These are phyloP conservation scores for Fusarium falciforme DNA, from an alignment of 2,329 filamentous ascomycete species.

Conservation along the genomic window DNA sequence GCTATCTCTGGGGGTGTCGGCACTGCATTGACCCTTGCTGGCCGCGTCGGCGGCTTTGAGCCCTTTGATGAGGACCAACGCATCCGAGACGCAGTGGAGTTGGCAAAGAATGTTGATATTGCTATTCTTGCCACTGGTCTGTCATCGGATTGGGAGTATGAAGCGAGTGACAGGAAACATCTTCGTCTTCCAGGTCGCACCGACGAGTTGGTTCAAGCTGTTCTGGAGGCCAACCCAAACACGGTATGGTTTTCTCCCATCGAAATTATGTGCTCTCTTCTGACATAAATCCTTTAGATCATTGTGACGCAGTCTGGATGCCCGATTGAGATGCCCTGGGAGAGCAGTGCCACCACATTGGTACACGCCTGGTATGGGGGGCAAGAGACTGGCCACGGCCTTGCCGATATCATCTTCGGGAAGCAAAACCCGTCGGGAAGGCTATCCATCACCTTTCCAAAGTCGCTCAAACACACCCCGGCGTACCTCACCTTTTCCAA, in stretches of 20 bases:
- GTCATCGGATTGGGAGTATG: not conserved
- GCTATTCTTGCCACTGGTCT: not conserved
- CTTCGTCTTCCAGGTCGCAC: not conserved
- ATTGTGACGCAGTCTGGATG: conserved; percentile 57
- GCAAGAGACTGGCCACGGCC: conserved; percentile 40
- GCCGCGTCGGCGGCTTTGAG: not conserved
- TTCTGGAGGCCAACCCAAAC: not conserved
- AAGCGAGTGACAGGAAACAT: not conserved
- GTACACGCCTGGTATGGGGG: conserved; percentile 45
- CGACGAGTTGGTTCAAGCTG: not conserved
- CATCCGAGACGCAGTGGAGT: not conserved
- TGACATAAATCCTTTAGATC: not conserved
- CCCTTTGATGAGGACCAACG: not conserved
- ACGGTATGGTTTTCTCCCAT: not conserved
- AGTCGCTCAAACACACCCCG: conserved; percentile 72
- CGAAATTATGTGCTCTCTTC: rapidly evolving
- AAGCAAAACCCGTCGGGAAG: conserved; percentile 59
- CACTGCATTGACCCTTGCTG: not conserved
- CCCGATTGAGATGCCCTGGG: conserved; percentile 56
- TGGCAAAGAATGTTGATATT: not conserved
- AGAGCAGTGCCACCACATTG: conserved; percentile 47
- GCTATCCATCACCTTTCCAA: conserved; percentile 74
- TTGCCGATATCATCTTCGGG: conserved; percentile 42
- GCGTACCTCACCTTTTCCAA: conserved; percentile 74
- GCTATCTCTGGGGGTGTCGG: not conserved